Percentiles rank a stretch among this genome's conserved stretches.
phyloP scores from a whole-genome alignment of 2,329 filamentous ascomycete species.

The Alternaria arbusti region DNA sequence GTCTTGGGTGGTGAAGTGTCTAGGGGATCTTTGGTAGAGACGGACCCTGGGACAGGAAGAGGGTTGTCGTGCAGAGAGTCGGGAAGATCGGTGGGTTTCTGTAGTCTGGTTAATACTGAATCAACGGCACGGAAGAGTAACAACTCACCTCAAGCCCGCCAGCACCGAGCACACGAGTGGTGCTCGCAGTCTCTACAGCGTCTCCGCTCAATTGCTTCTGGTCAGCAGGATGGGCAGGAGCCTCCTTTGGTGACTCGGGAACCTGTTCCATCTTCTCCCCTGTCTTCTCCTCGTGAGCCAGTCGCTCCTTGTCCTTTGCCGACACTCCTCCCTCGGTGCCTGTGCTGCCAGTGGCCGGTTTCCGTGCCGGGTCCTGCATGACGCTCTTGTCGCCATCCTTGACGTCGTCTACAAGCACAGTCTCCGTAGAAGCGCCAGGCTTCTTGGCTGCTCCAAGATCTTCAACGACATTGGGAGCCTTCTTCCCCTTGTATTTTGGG shows the following conservation, averaged over 20 bases:
- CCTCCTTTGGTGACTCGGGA: slow-evolving; percentile 84
- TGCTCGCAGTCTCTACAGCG: slow-evolving; percentile 10
- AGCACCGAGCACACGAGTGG: slow-evolving; percentile 37
- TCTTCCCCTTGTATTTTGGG: slow-evolving; percentile 40
- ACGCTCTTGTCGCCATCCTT: slow-evolving; percentile 72
- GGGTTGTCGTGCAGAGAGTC: slow-evolving; percentile 77
- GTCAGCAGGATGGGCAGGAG: slow-evolving; percentile 81
- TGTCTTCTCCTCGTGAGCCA: slow-evolving; percentile 69
- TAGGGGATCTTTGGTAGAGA: slow-evolving; percentile 67
- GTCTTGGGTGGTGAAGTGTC: slow-evolving; percentile 36
- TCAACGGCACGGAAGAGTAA: no score
- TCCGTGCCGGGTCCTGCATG: slow-evolving; percentile 86
- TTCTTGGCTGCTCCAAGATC: slow-evolving; percentile 47
- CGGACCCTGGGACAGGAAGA: slow-evolving; percentile 69
- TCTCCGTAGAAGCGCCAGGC: slow-evolving; percentile 24
- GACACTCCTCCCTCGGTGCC: slow-evolving; percentile 90
- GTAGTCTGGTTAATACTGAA: not conserved
- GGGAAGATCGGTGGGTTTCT: slow-evolving; percentile 84
- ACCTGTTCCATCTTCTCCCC: slow-evolving; percentile 73
- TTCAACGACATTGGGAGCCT: slow-evolving; percentile 42
- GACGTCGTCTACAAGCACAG: slow-evolving; percentile 49
- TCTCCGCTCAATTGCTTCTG: slow-evolving; percentile 63
- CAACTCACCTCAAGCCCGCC: slow-evolving; percentile 46
- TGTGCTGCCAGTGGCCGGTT: slow-evolving; percentile 80
- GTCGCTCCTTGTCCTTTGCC: slow-evolving; percentile 80